Conservation (phyloP, 768 basidiomycete genomes). For the Trametes cinnabarina region DNA sequence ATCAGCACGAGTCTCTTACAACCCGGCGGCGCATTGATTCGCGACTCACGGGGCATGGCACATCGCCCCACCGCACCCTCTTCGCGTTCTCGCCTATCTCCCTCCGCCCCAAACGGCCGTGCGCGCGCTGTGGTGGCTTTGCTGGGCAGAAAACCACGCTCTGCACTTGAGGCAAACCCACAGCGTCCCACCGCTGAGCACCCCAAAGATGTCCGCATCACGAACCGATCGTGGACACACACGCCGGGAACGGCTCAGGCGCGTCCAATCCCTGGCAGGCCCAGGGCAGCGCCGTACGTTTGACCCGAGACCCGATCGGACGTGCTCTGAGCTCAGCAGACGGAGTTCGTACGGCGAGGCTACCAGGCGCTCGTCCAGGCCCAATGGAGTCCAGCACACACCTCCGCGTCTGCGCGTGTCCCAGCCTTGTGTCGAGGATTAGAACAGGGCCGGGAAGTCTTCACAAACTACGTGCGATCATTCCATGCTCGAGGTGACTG, state of each 20-base stretch:
- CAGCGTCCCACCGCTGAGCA: not conserved
- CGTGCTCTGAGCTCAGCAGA: not conserved
- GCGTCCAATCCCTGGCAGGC: not conserved
- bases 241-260: not conserved
- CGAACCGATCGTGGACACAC: no score
- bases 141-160: not conserved
- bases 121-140: not conserved
- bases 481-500: not conserved
- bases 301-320: conserved; percentile 2
- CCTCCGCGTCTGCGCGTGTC: not conserved
- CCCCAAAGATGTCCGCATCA: conserved; percentile 3
- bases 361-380: no score
- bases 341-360: not conserved
- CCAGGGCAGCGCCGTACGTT: not conserved
- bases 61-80: not conserved
- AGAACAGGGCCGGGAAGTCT: not conserved
- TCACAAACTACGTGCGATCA: not conserved
- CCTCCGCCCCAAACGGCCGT: not conserved
- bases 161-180: not conserved
- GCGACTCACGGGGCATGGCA: not conserved
- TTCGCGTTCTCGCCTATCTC: not conserved
- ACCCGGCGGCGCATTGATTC: not conserved
- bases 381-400: no score
- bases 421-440: not conserved
- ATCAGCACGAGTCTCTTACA: conserved; percentile 12